A percentile compares a stretch with the other conserved stretches of the same genome.
These are phyloP conservation scores for Pholiota conissans DNA, from an alignment of 768 basidiomycete genomes.

Conservation along the genomic window DNA sequence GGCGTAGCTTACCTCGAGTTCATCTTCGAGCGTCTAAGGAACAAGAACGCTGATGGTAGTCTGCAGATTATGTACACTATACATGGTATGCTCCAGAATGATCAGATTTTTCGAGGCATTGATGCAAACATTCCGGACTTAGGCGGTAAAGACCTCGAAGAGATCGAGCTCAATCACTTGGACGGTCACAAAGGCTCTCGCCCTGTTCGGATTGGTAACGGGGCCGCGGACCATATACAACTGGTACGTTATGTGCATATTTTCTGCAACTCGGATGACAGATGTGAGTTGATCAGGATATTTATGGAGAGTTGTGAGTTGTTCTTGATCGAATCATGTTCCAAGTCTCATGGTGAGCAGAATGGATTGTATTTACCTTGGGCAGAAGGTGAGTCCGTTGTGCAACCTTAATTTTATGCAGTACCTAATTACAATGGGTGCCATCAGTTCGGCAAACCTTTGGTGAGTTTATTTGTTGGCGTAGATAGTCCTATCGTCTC, in stretches of 20 bases:
- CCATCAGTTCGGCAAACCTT: conserved; percentile 68
- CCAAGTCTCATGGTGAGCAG: conserved; percentile 30
- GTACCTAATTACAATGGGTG: conserved; percentile 50
- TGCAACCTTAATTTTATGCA: background rate
- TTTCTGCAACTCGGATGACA: background rate
- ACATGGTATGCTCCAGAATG: conserved; percentile 52
- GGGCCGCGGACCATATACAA: conserved; percentile 92
- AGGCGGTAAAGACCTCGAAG: conserved; percentile 80
- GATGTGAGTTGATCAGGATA: conserved; percentile 86
- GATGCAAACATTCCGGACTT: background rate
- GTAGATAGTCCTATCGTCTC: background rate
- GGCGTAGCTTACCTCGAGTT: conserved; percentile 83
- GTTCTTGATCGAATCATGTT: background rate
- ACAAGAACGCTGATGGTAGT: conserved; percentile 88
- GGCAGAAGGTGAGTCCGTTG: conserved; percentile 74
- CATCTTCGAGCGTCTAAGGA: conserved; percentile 77
- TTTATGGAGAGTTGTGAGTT: conserved; percentile 89
- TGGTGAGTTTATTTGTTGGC: conserved; percentile 46
- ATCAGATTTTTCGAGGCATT: background rate
- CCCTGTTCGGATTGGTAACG: conserved; percentile 92
- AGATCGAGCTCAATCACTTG: conserved; percentile 81
- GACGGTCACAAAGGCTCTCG: conserved; percentile 87
- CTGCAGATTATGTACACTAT: conserved; percentile 98
- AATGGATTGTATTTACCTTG: conserved; percentile 96
- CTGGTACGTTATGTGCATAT: conserved; percentile 45